Evolutionary conservation across 305 asterid species (phyloP).

Genomic region (Fraxinus baroniana): DNA sequence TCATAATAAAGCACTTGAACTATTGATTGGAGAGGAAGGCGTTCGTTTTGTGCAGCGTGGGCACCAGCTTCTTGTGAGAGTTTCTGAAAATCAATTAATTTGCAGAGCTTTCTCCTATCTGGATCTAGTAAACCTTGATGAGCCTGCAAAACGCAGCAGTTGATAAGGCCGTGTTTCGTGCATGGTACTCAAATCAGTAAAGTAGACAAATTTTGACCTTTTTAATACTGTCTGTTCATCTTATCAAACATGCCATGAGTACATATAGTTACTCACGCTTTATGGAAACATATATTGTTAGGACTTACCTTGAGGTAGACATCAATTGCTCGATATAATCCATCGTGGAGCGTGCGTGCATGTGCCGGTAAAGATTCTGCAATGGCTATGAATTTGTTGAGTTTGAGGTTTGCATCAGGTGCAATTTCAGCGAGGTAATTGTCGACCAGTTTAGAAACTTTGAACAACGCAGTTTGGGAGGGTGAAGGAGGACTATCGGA

Average conservation of each 20-base stretch:
- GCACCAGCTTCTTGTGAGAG: constrained; percentile 89
- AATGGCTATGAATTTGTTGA: constrained; percentile 67
- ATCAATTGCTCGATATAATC: constrained; percentile 76
- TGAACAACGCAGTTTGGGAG: constrained; percentile 65
- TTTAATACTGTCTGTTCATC: neutral
- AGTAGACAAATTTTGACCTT: neutral
- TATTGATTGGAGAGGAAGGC: constrained; percentile 90
- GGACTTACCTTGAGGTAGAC: constrained; percentile 76
- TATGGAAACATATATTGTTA: neutral
- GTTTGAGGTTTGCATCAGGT: constrained; percentile 76
- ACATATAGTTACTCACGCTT: neutral
- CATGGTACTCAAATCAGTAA: neutral
- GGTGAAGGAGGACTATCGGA: constrained; percentile 63
- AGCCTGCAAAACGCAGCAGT: constrained; percentile 43
- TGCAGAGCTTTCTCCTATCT: constrained; percentile 73
- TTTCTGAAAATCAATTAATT: constrained; percentile 75
- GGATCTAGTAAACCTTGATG: constrained; percentile 70
- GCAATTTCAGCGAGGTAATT: constrained; percentile 81
- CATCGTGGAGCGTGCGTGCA: constrained; percentile 68
- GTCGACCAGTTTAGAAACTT: constrained; percentile 78
- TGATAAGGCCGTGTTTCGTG: neutral
- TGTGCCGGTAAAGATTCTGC: constrained; percentile 76
- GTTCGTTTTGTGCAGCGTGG: constrained; percentile 94
- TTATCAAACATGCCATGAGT: neutral
- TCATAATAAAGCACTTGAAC: constrained; percentile 91